phyloP scores from a whole-genome alignment of 495 filamentous ascomycete species.

The Trichoderma gamsii region DNA sequence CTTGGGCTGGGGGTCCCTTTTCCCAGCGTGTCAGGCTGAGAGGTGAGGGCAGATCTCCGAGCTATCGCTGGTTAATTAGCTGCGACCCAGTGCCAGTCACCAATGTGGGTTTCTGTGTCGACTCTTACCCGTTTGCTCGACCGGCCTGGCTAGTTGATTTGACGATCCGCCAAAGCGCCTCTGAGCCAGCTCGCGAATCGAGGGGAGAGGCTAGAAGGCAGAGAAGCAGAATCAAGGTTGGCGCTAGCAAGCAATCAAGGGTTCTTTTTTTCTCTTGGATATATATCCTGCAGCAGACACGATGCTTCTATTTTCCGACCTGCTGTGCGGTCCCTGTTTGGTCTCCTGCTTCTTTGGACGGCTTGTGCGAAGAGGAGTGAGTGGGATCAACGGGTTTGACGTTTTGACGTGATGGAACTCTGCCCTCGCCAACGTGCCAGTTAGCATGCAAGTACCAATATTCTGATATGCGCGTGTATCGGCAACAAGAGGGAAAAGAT shows the following conservation, averaged over 20 bases:
- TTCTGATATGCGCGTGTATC: neutral
- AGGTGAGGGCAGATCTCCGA: neutral
- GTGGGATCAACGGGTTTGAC: neutral
- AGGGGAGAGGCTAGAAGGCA: neutral
- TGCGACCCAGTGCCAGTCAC: neutral
- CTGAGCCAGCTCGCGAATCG: slow-evolving; percentile 1
- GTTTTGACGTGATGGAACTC: neutral
- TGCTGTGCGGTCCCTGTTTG: too few species aligned
- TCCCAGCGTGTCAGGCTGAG: slow-evolving; percentile 5
- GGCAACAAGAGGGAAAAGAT: slow-evolving; percentile 4
- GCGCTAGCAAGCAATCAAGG: neutral
- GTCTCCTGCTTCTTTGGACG: too few species aligned
- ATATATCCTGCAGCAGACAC: neutral
- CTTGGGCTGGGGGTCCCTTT: neutral
- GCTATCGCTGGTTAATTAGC: neutral
- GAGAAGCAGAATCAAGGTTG: neutral
- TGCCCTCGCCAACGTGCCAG: neutral
- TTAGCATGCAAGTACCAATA: neutral
- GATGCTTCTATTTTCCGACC: neutral
- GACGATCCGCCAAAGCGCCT: neutral
- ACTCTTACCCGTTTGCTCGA: neutral
- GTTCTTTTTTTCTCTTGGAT: neutral
- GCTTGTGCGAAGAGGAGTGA: too few species aligned
- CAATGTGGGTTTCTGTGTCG: neutral
- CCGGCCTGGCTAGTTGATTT: neutral